These are phyloP conservation scores for Chytriomyces sp. DNA, from an alignment of 192 early-diverging fungal species.

Conservation along the genomic window DNA sequence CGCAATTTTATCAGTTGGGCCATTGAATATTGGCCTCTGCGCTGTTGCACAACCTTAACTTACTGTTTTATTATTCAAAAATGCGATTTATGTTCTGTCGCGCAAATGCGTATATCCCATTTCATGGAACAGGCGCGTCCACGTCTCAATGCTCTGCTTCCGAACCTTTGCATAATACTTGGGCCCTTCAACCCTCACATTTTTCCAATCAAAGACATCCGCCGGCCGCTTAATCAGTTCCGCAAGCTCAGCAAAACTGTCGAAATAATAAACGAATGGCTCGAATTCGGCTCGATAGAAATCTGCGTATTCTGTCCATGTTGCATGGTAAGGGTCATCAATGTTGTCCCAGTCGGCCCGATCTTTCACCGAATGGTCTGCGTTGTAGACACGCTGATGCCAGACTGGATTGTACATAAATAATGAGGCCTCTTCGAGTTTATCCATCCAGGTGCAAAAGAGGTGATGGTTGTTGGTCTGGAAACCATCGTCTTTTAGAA, in stretches of 20 bases:
- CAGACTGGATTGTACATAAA: neutral
- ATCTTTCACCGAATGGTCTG: neutral
- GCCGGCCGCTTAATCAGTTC: constrained; percentile 4
- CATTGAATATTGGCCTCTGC: too few species aligned
- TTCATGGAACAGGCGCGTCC: constrained; percentile 8
- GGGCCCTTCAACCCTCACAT: constrained; percentile 20
- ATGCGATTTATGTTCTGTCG: too few species aligned
- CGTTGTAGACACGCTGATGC: neutral
- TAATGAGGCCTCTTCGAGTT: constrained; percentile 20
- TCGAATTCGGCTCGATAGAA: constrained; percentile 17
- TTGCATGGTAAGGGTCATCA: neutral
- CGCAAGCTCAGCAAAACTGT: constrained; percentile 12
- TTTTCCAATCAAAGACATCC: constrained; percentile 18
- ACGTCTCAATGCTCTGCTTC: constrained; percentile 4
- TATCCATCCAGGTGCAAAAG: constrained; percentile 19
- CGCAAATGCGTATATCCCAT: neutral
- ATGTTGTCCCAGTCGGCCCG: neutral
- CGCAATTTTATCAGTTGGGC: neutral
- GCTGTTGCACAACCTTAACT: too few species aligned
- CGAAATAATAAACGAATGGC: constrained; percentile 34
- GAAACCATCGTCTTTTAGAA: neutral
- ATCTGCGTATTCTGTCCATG: constrained; percentile 12
- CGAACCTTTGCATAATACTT: constrained; percentile 17
- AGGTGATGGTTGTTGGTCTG: constrained; percentile 12
- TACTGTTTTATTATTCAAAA: too few species aligned